Conservation (phyloP, 345 rosid genomes). For the Lepidium africanum region DNA sequence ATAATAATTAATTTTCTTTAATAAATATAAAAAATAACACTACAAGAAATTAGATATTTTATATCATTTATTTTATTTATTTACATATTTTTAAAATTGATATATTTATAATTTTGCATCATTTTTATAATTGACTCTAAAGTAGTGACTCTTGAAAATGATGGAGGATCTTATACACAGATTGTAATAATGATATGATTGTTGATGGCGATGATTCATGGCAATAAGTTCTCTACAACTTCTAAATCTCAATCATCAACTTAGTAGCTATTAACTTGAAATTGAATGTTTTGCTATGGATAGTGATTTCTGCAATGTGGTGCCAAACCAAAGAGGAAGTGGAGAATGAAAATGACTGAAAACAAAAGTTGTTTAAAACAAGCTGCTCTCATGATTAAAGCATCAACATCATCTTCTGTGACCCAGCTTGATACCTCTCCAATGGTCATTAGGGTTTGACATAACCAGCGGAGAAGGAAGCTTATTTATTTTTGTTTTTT, state of each 20-base stretch:
- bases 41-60: no score
- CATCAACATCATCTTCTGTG: conserved; percentile 83
- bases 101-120: no score
- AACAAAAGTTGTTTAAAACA: conserved; percentile 89
- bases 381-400: conserved; percentile 59
- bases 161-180: conserved; percentile 83
- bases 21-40: no score
- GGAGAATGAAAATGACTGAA: conserved; percentile 72
- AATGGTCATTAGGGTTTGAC: conserved; percentile 39
- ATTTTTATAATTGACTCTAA: no score
- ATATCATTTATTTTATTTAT: no score
- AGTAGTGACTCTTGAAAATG: conserved; percentile 36
- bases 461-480: neutral
- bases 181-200: conserved; percentile 89
- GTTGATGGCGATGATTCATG: conserved; percentile 92
- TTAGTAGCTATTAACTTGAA: neutral
- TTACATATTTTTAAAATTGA: no score
- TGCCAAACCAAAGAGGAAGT: conserved; percentile 70
- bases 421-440: conserved; percentile 80
- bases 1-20: no score
- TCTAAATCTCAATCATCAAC: neutral
- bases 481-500: neutral
- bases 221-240: conserved; percentile 55
- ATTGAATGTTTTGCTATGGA: neutral
- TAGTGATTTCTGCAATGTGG: conserved; percentile 62